Base-by-base conservation (phyloP, 257 asterid genomes). In the Gentiana dahurica region DNA sequence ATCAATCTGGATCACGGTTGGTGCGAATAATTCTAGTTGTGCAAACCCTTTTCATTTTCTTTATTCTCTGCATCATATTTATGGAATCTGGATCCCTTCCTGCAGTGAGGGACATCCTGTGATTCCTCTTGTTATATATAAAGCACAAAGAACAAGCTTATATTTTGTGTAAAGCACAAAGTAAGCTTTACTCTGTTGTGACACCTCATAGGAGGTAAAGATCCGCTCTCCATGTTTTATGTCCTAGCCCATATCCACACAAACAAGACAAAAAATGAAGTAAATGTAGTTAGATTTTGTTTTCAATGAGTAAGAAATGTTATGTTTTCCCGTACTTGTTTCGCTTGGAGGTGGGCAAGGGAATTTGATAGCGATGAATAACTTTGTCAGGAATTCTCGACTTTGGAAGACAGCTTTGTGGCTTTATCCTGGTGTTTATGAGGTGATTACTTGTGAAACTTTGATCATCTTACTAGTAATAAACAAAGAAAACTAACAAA, bases 341-440 rank as follows among this genome's bases (percentile, higher is more conserved):
- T 24, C 9, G 46, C 46, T 41, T 41, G 46, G 2, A 5, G 2
- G 6, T 41, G 46, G 46, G 6, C 2, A 5, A 10, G 9, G 46
- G 46, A 24, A 24, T 41, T 2, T 34, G 12, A 37, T 37, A 36
- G 8, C 49, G 35, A 35, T 4, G 1, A 54, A 34, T 49, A 55
- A 59, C 39, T 59, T 63, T 73, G 49, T 55, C 92, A 89, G 95
- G 81, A 59, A 72, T 60, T 57, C 85, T 64, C 81, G 39, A 61
- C 71, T 79, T 54, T 91, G 98, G 98, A 77, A 62, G 72, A 69
- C 78, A 5, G 69, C 71, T 34, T 65, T 91, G 75, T 91, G 98
- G 96, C 88, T 91, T 57, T 91, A 91, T 81, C 98, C 95, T 48
- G 98, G 98, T 62, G 79, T 79, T 61, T 91, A 91, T 59, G 95